Conservation (phyloP, 2,329 filamentous ascomycete species). For the Phoma sp. region DNA sequence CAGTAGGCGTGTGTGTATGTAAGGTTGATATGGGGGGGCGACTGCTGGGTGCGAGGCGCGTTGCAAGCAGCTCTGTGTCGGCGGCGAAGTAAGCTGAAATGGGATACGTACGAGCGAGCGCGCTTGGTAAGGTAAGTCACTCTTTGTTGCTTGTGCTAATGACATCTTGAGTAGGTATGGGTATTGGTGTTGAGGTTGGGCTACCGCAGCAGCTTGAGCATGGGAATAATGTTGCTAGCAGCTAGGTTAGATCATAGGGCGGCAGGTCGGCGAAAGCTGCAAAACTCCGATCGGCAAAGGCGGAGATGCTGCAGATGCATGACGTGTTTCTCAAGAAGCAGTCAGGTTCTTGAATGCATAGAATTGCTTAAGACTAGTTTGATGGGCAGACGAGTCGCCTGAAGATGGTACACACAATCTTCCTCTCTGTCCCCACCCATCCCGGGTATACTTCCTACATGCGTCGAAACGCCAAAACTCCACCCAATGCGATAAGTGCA, state of each 20-base stretch:
- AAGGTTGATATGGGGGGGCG: not conserved
- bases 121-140: conserved; percentile 48
- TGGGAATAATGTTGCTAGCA: conserved; percentile 40
- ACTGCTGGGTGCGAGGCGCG: conserved; percentile 3
- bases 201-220: conserved; percentile 20
- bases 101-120: conserved; percentile 47
- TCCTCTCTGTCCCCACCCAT: conserved; percentile 7
- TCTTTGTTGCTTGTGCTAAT: conserved; percentile 43
- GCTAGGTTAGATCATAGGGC: conserved; percentile 43
- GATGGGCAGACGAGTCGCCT: not conserved
- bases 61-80: conserved; percentile 1
- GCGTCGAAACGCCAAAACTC: conserved; percentile 22
- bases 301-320: conserved; percentile 13
- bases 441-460: conserved; percentile 18
- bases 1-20: not conserved
- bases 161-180: conserved; percentile 37
- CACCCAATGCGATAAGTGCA: conserved; percentile 22
- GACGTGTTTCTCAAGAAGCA: not conserved
- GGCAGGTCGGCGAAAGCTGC: conserved; percentile 34
- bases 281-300: conserved; percentile 35
- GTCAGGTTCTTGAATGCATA: not conserved
- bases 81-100: conserved; percentile 9
- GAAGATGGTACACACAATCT: conserved; percentile 10
- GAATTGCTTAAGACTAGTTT: conserved; percentile 4
- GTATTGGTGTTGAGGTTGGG: conserved; percentile 30